Evolutionary conservation across 2,329 filamentous ascomycete species (phyloP), one percentile per base, ranked within the genome.

Genomic region (Dactylellina cionopaga): DNA sequence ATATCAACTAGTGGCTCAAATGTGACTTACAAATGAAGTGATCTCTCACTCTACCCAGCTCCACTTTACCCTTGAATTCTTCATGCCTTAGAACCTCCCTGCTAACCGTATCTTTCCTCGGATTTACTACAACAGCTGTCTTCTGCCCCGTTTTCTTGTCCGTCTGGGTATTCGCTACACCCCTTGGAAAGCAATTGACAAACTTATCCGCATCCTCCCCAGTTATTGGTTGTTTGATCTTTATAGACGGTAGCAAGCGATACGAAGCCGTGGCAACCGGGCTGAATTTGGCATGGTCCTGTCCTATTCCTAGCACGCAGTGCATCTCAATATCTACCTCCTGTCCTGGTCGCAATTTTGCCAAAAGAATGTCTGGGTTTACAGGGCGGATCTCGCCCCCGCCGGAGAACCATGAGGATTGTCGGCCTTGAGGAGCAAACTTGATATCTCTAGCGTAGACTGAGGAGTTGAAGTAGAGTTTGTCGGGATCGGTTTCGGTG

Each of bases 231-330:
- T 86, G 83, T 44, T 85, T 83, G 79, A 99, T 98, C 75, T 86
- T 85, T 80, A 99, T 98, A 76, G 89, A 89, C 5, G 95, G 95
- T 79, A 99, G 83, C 17, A 99, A 86, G 52, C 95, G 88, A 83
- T 99, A 99, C 22, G 90, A 92, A 2, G 95, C 95, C 0, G 95
- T 97, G 2, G 94, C 93, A 33, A 98, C 95, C 47, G 95, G 95
- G 0, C 92, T 96, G 83, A 95, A 99, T 82, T 99, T 99, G 77
- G 95, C 90, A 81, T 99, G 95, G 81, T 99, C 95, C 75, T 90
- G 88, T 49, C 95, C 95, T 76, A 96, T 88, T 72, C 96, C 95
- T 83, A 97, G 96, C 82, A 96, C 89, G 83, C 94, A 95, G 83
- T 98, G 93, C 86, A 96, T 90, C 76, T 91, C 88, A 74, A 97